Evolutionary conservation across 352 stramenopile species (phyloP).

Genomic region (Globisporangium apiculatum): DNA sequence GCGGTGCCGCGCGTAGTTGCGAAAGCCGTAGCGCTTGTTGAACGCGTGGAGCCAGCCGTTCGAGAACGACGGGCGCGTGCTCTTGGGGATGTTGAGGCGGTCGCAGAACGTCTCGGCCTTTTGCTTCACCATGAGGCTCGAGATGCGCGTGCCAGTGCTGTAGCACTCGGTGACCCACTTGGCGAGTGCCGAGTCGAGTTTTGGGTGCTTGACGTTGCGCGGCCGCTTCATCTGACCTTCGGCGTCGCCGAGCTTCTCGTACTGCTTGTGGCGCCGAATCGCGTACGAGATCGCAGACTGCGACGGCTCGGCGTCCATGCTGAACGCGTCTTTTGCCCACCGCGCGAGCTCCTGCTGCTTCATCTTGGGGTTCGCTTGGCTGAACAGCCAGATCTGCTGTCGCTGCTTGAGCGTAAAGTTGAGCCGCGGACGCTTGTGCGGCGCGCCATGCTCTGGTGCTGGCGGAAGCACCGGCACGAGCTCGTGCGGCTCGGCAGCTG

Average conservation of each 20-base stretch:
- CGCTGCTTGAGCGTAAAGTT: slow-evolving; percentile 17
- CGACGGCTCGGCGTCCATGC: slow-evolving; percentile 12
- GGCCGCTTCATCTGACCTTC: slow-evolving; percentile 13
- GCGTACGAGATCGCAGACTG: slow-evolving; percentile 18
- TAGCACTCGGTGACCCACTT: slow-evolving; percentile 13
- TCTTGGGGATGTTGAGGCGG: slow-evolving; percentile 8
- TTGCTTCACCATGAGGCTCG: slow-evolving; percentile 15
- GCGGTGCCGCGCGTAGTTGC: slow-evolving; percentile 14
- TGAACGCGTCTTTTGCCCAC: slow-evolving; percentile 14
- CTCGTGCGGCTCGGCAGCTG: too few relatives aligned
- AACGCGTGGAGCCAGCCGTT: slow-evolving; percentile 15
- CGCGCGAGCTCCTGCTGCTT: slow-evolving; percentile 17
- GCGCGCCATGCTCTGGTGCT: neutral
- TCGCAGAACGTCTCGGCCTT: slow-evolving; percentile 13
- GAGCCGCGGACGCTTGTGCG: slow-evolving; percentile 12
- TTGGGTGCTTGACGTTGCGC: slow-evolving; percentile 14
- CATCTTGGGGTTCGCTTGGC: slow-evolving; percentile 15
- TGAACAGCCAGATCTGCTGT: slow-evolving; percentile 10
- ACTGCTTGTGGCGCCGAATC: slow-evolving; percentile 11
- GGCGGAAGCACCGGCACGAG: neutral
- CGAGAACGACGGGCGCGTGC: slow-evolving; percentile 10
- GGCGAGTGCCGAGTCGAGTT: slow-evolving; percentile 12
- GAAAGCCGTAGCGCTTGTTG: slow-evolving; percentile 18
- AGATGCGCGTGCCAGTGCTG: slow-evolving; percentile 9
- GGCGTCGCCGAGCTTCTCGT: slow-evolving; percentile 9